A percentile compares a stretch with the other conserved stretches of the same genome.
phyloP scores from a whole-genome alignment of 345 rosid species.

The Viola odorata region DNA sequence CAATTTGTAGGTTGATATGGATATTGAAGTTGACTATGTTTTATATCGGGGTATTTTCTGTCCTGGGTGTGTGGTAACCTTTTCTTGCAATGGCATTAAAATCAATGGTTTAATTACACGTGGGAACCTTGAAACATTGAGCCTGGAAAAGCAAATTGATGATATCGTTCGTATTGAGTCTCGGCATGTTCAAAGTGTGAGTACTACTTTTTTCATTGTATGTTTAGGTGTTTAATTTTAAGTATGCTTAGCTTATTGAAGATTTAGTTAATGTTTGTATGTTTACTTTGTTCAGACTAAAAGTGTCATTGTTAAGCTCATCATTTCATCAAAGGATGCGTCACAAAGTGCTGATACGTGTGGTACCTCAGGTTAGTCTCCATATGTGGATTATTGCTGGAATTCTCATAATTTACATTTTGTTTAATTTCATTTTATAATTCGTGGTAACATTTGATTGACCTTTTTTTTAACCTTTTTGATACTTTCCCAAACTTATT shows the following conservation, averaged over 20 bases:
- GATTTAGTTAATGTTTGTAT: slow-evolving; percentile 5
- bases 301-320: slow-evolving; percentile 47
- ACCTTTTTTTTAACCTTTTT: too few relatives aligned
- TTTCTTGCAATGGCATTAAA: slow-evolving; percentile 52
- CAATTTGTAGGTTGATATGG: slow-evolving; percentile 46
- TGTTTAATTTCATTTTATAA: slow-evolving; percentile 4
- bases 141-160: slow-evolving; percentile 54
- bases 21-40: slow-evolving; percentile 55
- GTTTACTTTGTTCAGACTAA: slow-evolving; percentile 44
- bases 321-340: slow-evolving; percentile 37
- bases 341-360: slow-evolving; percentile 24
- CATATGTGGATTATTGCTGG: neutral
- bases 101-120: slow-evolving; percentile 32
- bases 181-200: slow-evolving; percentile 63
- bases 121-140: slow-evolving; percentile 35
- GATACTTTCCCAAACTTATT: slow-evolving; percentile 1
- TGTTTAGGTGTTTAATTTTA: neutral
- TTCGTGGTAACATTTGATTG: neutral
- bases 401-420: neutral
- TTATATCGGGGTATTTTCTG: slow-evolving; percentile 36
- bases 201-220: slow-evolving; percentile 14
- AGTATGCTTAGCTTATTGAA: neutral
- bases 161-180: slow-evolving; percentile 60
- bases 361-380: slow-evolving; percentile 44
- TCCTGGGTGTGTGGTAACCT: slow-evolving; percentile 41